Conservation (phyloP, 2,329 filamentous ascomycete genomes). For the Botryotinia calthae region DNA sequence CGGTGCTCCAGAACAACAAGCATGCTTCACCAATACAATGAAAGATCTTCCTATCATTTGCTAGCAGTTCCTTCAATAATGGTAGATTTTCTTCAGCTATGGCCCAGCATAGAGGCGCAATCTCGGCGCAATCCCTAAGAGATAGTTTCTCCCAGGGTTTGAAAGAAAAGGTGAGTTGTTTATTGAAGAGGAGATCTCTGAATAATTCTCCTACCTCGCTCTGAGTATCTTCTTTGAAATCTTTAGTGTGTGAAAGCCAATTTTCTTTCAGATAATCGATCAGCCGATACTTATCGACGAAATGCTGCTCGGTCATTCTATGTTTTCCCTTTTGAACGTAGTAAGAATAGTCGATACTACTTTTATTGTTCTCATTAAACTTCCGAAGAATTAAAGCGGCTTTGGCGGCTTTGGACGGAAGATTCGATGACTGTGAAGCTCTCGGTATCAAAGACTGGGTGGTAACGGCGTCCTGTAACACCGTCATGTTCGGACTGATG, state of each 20-base stretch:
- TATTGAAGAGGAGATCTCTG: rapidly evolving
- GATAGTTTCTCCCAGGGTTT: too few relatives aligned
- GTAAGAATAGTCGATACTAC: too few relatives aligned
- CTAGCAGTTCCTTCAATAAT: too few relatives aligned
- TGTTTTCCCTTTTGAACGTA: too few relatives aligned
- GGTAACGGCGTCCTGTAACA: not conserved
- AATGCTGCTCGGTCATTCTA: rapidly evolving
- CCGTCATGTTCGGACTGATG: not conserved
- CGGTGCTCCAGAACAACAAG: too few relatives aligned
- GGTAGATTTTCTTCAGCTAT: too few relatives aligned
- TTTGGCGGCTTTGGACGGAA: not conserved
- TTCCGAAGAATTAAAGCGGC: too few relatives aligned
- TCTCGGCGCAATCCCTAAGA: too few relatives aligned
- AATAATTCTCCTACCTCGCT: not conserved
- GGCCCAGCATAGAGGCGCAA: too few relatives aligned
- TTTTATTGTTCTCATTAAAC: too few relatives aligned
- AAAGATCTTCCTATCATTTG: too few relatives aligned
- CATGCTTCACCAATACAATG: too few relatives aligned
- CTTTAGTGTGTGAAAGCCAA: not conserved
- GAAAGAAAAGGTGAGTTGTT: not conserved
- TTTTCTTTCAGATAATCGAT: not conserved
- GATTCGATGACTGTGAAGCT: not conserved
- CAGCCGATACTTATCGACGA: not conserved
- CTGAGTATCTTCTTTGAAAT: rapidly evolving
- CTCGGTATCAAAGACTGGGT: not conserved